Percentiles rank a stretch among this genome's conserved stretches.
These are phyloP conservation scores for Pyricularia pennisetigena DNA, from an alignment of 2,329 filamentous ascomycete genomes.

Conservation along the genomic window DNA sequence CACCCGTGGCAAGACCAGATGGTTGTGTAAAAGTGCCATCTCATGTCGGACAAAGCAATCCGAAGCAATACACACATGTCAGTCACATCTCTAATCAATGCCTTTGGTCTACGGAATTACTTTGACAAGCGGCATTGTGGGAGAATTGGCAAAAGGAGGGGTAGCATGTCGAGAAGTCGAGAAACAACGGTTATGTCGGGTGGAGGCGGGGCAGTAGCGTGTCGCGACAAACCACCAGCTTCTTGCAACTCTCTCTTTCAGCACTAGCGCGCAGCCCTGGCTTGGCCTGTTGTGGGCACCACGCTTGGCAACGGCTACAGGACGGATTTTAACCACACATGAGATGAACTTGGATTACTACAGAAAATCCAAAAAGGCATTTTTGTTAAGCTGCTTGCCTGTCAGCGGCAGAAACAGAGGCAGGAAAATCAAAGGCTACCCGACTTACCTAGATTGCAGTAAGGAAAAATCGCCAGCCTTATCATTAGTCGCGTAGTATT, in stretches of 20 bases:
- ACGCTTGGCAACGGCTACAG: neutral
- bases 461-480: neutral
- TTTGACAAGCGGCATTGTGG: neutral
- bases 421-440: neutral
- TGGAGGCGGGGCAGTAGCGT: neutral
- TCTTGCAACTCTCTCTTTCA: neutral
- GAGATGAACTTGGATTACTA: neutral
- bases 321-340: neutral
- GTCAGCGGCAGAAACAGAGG: too few species aligned
- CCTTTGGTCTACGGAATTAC: neutral
- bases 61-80: neutral
- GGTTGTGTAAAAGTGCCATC: neutral
- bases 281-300: neutral
- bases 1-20: neutral
- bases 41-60: neutral
- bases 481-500: neutral
- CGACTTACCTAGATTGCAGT: neutral
- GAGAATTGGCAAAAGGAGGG: neutral
- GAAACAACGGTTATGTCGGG: neutral
- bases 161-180: neutral
- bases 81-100: neutral
- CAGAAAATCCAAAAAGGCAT: neutral
- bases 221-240: neutral
- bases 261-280: neutral
- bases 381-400: neutral